These are phyloP conservation scores for Geotrichum cucujoidarum DNA, from an alignment of 1,139 yeast species.

Conservation along the genomic window DNA sequence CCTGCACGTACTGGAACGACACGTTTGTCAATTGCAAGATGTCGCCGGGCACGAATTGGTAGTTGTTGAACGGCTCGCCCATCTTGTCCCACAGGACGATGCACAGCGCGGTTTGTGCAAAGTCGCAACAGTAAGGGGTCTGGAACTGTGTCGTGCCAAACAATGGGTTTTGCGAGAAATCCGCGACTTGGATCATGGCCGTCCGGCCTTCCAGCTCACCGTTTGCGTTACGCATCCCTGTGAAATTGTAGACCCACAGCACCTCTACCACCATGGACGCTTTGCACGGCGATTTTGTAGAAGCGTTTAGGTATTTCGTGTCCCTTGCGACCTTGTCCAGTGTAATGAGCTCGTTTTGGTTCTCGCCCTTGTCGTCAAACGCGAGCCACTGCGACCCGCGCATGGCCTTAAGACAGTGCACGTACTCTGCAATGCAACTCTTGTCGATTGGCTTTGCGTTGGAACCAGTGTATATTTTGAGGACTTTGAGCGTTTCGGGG, in stretches of 20 bases:
- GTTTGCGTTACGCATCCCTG: background rate
- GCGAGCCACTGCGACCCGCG: slow-evolving; percentile 4
- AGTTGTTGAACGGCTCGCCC: slow-evolving; percentile 10
- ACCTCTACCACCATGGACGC: slow-evolving; percentile 14
- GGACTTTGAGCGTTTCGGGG: background rate
- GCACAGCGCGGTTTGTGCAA: slow-evolving; percentile 11
- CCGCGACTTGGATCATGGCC: slow-evolving; percentile 10
- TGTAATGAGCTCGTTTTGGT: slow-evolving; percentile 6
- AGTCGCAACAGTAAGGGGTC: slow-evolving; percentile 12
- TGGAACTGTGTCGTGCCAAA: slow-evolving; percentile 10
- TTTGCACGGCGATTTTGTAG: background rate
- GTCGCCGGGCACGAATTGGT: slow-evolving; percentile 10
- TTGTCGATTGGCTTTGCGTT: background rate
- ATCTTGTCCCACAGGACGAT: slow-evolving; percentile 12
- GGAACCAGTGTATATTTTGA: background rate
- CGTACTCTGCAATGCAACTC: background rate
- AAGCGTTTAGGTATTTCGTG: background rate
- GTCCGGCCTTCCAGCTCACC: slow-evolving; percentile 1
- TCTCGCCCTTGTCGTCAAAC: background rate
- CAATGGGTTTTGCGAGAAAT: slow-evolving; percentile 9
- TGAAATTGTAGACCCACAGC: slow-evolving; percentile 7
- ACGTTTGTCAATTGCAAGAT: slow-evolving; percentile 12
- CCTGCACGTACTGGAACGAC: background rate
- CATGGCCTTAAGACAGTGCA: slow-evolving; percentile 3
- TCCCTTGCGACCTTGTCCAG: background rate